Percentiles rank a stretch among this genome's conserved stretches.
Evolutionary conservation across 768 basidiomycete species (phyloP).

Genomic region (Rhodocollybia butyracea): DNA sequence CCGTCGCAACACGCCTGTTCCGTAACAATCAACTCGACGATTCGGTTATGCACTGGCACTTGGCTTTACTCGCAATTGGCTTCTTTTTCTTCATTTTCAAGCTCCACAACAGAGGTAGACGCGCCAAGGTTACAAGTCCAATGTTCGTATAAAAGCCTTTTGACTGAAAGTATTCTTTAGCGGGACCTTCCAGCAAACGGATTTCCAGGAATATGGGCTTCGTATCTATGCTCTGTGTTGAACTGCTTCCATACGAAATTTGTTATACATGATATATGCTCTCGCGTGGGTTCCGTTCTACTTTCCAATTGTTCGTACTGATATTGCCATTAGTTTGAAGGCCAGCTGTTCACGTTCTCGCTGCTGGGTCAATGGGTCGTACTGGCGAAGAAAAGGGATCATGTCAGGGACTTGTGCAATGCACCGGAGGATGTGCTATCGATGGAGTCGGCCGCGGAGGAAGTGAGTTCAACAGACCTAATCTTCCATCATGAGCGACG

Average conservation of each 20-base stretch:
- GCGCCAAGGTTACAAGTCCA: neutral
- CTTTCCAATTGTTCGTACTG: neutral
- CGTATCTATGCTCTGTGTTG: neutral
- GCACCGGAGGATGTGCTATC: slow-evolving; percentile 14
- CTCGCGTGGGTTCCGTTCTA: neutral
- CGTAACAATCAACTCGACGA: too few species aligned
- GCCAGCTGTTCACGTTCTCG: slow-evolving; percentile 11
- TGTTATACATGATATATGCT: neutral
- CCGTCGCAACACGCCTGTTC: too few species aligned
- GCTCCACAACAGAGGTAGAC: neutral
- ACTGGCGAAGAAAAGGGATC: slow-evolving; percentile 7
- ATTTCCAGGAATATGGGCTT: neutral
- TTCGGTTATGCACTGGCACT: too few species aligned
- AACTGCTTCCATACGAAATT: neutral
- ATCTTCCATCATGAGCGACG: neutral
- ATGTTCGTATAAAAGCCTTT: neutral
- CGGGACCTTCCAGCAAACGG: neutral
- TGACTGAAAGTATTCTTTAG: neutral
- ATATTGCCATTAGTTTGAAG: slow-evolving; percentile 7
- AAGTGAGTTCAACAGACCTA: slow-evolving; percentile 4
- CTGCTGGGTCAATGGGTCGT: slow-evolving; percentile 13
- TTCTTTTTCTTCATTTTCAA: neutral
- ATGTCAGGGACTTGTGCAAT: slow-evolving; percentile 12
- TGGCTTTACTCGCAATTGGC: too few species aligned
- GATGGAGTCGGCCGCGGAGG: slow-evolving; percentile 16